Evolutionary conservation across 2,329 filamentous ascomycete genomes (phyloP), one percentile per base, ranked within the genome.

Genomic region (Orbilia ellipsospora): DNA sequence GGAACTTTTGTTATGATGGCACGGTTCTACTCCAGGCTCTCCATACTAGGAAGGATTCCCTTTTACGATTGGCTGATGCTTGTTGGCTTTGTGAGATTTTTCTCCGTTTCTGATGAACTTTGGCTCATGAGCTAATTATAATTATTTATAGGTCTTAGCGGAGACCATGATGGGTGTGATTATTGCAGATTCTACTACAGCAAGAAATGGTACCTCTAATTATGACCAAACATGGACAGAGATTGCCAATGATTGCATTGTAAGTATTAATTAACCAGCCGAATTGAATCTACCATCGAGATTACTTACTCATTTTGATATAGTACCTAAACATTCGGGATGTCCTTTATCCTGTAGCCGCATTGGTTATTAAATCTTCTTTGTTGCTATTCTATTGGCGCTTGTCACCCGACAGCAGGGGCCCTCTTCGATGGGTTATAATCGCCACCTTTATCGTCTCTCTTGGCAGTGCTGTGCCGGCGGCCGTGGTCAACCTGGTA

Each of bases 11-110:
- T 72, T 15, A 72, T 72, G 67, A 72, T 54, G 13, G 60, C 67
- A 36, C 51, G 67, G 31, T 72, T 72, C 50, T 72, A 72, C 16
- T 72, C 67, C 12, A 64, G 67, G 36, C 44, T 72, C n/a, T 72
- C 67, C 13, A 72, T 72, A 42, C 13, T 72, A 15, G 67, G 67
- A 0, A 56, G 67, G 40, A 72, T 72, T 40, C 67, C 67, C 5
- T 72, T 63, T 40, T 72, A 72, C 23, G 67, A 72, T 36, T 72
- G 67, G 67, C 31, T 72, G 36, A 72, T 72, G 67, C 54, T 72
- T 20, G 28, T 65, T 36, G 67, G 67, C 5, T 72, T 72, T 59
- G 67, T 72, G 20, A 18, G 48, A 18, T 13, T 52, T 2, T 52
- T 52, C 31, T 6, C 31, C 31, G 8, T 10, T 36, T 36, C 10